Evolutionary conservation across 441 rosid genomes (phyloP), one percentile per base, ranked within the genome.

Genomic region (Codiaeum variegatum): DNA sequence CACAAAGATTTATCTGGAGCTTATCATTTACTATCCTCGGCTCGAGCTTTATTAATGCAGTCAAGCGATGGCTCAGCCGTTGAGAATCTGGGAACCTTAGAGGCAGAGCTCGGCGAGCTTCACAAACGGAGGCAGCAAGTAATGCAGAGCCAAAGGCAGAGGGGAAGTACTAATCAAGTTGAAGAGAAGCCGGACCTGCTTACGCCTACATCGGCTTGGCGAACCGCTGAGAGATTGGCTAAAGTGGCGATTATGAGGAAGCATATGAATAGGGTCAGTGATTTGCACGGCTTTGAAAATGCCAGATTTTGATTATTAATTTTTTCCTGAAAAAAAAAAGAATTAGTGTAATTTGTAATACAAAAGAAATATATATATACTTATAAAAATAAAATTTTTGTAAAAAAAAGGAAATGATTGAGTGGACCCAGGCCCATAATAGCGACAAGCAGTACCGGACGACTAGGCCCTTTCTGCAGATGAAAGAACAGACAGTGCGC

Each of bases 151-250:
- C 82, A 76, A 78, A 75, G 74, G 46, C 77, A 71, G 58, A 60
- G 73, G 58, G 13, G 44, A 0, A 58, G 56, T 8, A 65, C 34
- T 38, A 74, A 74, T 38, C 73, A 67, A 59, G 78, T 24, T 36
- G 84, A 67, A 42, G 86, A 85, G 71, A 88, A 87, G 82, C 13
- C 56, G n/a, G 97, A 91, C 86, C 82, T 86, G 77, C 83, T 89
- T 5, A 93, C 98, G 58, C 97, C 98, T 72, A 89, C 93, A 36
- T 93, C 98, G 71, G 98, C 95, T 26, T 93, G 98, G 98, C 80
- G 90, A 76, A 92, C 95, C 16, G 98, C 98, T 18, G 98, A 93
- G 79, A 87, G 90, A 72, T 86, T 93, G 86, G 98, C 98, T 79
- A 91, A 93, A 74, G 86, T 93, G 72, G 98, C 98, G 32, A 86